Evolutionary conservation across 148 eudicot genomes (phyloP).

Genomic region (Rhododendron henanense): DNA sequence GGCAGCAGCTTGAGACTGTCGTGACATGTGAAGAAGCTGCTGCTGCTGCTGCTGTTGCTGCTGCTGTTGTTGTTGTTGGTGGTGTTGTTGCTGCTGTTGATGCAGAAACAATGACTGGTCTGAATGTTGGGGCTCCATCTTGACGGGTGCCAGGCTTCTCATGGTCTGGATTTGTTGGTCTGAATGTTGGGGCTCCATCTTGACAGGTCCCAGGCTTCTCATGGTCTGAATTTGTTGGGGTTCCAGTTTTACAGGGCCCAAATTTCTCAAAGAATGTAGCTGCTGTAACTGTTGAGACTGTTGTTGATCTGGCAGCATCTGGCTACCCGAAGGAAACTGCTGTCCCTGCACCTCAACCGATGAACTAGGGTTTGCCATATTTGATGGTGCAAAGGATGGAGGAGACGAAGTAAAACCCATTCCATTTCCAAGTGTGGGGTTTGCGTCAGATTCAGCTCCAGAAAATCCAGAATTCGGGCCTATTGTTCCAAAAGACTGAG

Average conservation of each 20-base stretch:
- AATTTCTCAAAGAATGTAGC: slow-evolving; percentile 56
- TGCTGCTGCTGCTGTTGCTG: slow-evolving; percentile 50
- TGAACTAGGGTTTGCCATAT: slow-evolving; percentile 40
- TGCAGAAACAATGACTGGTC: slow-evolving; percentile 68
- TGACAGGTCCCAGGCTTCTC: slow-evolving; percentile 52
- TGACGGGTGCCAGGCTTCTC: slow-evolving; percentile 54
- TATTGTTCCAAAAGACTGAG: slow-evolving; percentile 78
- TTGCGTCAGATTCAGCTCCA: slow-evolving; percentile 67
- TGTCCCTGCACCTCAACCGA: slow-evolving; percentile 57
- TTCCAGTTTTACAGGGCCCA: slow-evolving; percentile 69
- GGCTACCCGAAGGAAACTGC: slow-evolving; percentile 44
- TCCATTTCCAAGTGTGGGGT: slow-evolving; percentile 60
- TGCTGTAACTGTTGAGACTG: slow-evolving; percentile 55
- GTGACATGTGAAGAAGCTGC: slow-evolving; percentile 58
- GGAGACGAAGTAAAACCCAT: slow-evolving; percentile 61
- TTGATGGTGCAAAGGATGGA: slow-evolving; percentile 41
- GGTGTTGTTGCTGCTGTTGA: slow-evolving; percentile 80
- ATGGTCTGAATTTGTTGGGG: slow-evolving; percentile 61
- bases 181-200: slow-evolving; percentile 60
- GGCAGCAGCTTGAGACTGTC: slow-evolving; percentile 75
- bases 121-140: slow-evolving; percentile 80
- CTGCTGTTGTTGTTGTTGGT: slow-evolving; percentile 43
- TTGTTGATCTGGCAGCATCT: slow-evolving; percentile 62
- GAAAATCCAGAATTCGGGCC: slow-evolving; percentile 48
- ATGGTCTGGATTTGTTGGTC: slow-evolving; percentile 56